A percentile compares a stretch with the other conserved stretches of the same genome.
These are phyloP conservation scores for Neurospora intermedia DNA, from an alignment of 495 filamentous ascomycete species.

Conservation along the genomic window DNA sequence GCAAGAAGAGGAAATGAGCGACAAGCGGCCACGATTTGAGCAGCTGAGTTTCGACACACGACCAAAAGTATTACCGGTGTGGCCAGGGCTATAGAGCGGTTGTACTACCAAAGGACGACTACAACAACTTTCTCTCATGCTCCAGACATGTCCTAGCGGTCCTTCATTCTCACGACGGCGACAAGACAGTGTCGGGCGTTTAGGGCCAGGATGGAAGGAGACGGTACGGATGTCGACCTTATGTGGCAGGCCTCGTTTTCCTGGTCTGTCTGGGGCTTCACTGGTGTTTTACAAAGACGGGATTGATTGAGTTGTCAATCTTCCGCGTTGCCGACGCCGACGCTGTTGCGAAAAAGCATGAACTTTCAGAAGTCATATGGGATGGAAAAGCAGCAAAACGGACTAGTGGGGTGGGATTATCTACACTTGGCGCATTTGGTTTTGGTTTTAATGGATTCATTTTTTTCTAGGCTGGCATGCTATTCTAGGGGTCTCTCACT, in stretches of 20 bases:
- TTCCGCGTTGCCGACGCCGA: background rate
- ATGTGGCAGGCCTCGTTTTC: background rate
- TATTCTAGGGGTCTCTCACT: background rate
- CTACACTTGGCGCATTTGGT: background rate
- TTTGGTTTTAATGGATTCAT: background rate
- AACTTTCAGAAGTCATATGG: background rate
- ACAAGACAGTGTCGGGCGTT: background rate
- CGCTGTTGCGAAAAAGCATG: background rate
- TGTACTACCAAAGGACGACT: background rate
- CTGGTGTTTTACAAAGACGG: background rate
- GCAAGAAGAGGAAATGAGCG: slow-evolving; percentile 31
- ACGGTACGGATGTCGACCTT: background rate
- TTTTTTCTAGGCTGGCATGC: background rate
- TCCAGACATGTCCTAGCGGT: background rate
- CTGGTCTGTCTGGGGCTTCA: background rate
- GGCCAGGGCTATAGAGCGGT: background rate
- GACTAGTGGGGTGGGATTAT: background rate
- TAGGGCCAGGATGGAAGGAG: background rate
- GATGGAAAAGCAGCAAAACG: background rate
- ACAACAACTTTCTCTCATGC: background rate
- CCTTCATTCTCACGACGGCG: background rate
- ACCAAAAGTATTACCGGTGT: background rate
- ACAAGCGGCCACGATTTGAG: background rate
- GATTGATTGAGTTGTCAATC: background rate
- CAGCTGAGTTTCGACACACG: background rate